Percentiles rank a stretch among this genome's conserved stretches.
phyloP scores from a whole-genome alignment of 768 basidiomycete species.

The Macrocybe gigantea region DNA sequence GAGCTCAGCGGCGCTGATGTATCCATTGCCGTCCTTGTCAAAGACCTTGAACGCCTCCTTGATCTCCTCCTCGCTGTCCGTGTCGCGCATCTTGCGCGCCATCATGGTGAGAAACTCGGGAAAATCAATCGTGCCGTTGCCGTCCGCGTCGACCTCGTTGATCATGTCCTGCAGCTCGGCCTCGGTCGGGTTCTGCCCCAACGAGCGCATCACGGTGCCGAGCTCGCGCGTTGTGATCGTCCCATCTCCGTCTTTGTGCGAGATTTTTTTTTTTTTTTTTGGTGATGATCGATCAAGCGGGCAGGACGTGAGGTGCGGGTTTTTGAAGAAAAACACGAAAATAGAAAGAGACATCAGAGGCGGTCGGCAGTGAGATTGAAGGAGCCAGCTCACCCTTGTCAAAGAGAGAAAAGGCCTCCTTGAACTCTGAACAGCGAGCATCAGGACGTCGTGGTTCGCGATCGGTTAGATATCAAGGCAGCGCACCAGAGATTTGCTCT shows the following conservation, averaged over 20 bases:
- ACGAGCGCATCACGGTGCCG: slow-evolving; percentile 41
- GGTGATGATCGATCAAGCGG: neutral
- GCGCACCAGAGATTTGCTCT: neutral
- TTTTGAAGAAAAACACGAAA: no score
- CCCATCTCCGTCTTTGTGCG: slow-evolving; percentile 47
- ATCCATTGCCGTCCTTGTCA: slow-evolving; percentile 94
- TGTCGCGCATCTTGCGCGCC: slow-evolving; percentile 34
- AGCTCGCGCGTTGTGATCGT: slow-evolving; percentile 45
- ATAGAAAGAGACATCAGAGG: no score
- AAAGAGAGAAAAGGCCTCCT: slow-evolving; percentile 17
- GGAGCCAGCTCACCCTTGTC: slow-evolving; percentile 18
- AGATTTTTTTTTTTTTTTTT: no score
- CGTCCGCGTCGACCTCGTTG: slow-evolving; percentile 39
- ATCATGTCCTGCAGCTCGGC: slow-evolving; percentile 44
- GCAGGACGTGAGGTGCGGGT: neutral
- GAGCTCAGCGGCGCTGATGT: slow-evolving; percentile 85
- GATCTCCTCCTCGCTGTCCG: slow-evolving; percentile 39
- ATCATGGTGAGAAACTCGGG: slow-evolving; percentile 42
- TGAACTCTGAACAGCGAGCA: slow-evolving; percentile 12
- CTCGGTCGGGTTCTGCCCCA: slow-evolving; percentile 45
- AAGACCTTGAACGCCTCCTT: slow-evolving; percentile 59
- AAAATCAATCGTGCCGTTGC: slow-evolving; percentile 41
- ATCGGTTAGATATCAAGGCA: neutral
- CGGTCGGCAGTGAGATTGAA: no score
- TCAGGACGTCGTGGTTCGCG: neutral